These are phyloP conservation scores for Shiraia bambusicola DNA, from an alignment of 2,329 filamentous ascomycete species.

Conservation along the genomic window DNA sequence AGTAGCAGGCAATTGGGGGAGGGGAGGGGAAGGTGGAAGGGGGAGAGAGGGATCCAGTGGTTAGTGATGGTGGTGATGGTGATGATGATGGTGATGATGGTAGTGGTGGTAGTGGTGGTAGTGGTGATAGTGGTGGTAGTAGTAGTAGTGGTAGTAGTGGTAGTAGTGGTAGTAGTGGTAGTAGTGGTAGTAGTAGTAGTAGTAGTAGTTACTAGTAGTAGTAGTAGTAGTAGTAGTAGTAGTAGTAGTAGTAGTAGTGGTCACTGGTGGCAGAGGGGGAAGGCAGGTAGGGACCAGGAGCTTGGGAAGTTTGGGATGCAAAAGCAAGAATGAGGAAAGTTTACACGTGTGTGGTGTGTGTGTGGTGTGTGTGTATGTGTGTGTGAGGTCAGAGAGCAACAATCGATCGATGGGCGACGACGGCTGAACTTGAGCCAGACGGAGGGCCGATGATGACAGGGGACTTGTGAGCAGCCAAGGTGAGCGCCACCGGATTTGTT, in stretches of 20 bases:
- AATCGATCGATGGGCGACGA: conserved; percentile 23
- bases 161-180: no score
- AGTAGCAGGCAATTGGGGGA: conserved; percentile 1
- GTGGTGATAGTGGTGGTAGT: no score
- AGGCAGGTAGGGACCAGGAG: conserved; percentile 12
- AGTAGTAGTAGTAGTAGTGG: no score
- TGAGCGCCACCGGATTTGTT: not conserved
- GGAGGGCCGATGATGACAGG: conserved; percentile 7
- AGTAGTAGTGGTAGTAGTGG: no score
- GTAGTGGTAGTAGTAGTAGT: no score
- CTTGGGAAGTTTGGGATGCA: conserved; percentile 10
- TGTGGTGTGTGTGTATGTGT: not conserved
- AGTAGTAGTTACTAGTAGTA: no score
- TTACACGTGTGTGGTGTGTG: conserved; percentile 4
- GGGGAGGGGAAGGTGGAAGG: conserved; percentile 3
- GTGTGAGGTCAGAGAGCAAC: conserved; percentile 24
- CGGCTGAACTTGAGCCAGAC: conserved; percentile 7
- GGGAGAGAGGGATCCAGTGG: no score
- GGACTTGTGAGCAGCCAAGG: not conserved
- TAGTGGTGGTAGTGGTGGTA: no score
- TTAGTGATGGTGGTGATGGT: no score
- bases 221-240: no score
- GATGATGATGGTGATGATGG: no score
- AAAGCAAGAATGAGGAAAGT: conserved; percentile 10
- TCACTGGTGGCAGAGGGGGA: conserved; percentile 11